Base-by-base conservation (phyloP, 2,329 filamentous ascomycete species). In the Aspergillus sp. region DNA sequence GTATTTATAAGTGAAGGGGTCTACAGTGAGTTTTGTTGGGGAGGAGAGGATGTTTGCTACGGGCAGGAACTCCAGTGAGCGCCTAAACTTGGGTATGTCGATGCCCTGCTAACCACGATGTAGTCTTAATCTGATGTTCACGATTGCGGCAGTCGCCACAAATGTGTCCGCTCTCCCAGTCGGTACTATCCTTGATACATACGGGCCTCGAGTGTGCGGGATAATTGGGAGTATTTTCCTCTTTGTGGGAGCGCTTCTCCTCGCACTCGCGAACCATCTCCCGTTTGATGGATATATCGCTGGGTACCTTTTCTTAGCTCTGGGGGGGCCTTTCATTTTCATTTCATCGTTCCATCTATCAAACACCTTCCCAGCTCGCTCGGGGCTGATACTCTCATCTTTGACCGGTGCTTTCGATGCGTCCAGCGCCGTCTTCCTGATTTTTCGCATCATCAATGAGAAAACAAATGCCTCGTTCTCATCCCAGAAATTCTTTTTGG, bases 71-170 rank as follows among this genome's bases (percentile, higher is more conserved):
- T 85, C 54, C 71, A 80, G 77, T 80, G 68, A n/a, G 66, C 63
- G 3, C 13, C 42, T 30, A 36, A 24, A 7, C 32, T 13, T 50
- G 36, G 17, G 11, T 39, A 39, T 24, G 32, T 12, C 22, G 15
- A 24, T 48, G 13, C 8, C 15, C 17, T 26, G 30, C 50, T 57
- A 38, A 58, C 53, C 44, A 13, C 17, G 5, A n/a, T 13, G 34
- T 51, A 81, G 80, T 58, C 82, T 96, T 56, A 96, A 96, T 72
- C 79, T 96, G 64, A 96, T 96, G 90, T 96, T 96, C 79, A 96
- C 91, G 5, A 83, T 92, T 41, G 92, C 92, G 12, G 92, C 91
- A 13, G 91, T 96, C 9, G 89, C 85, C 6, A 96, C 92, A 39
- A 96, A 96, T 67, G 89, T 96, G 12, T 90, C 87, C 41, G 92